Conservation (phyloP, 352 stramenopile genomes). For the Globisporangium cylindrosporum region DNA sequence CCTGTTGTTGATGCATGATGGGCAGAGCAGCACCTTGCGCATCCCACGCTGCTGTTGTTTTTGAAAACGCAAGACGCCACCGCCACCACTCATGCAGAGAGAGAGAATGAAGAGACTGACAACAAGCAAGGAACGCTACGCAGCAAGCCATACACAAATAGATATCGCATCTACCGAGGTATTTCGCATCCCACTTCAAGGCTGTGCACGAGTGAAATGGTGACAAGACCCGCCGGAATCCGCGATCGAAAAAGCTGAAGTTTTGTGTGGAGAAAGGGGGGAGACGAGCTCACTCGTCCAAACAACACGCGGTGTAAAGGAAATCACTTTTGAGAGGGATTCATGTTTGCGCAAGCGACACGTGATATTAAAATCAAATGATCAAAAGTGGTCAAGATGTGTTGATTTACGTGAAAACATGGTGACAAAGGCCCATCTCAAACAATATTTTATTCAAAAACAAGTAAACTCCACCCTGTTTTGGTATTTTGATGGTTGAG, state of each 20-base stretch:
- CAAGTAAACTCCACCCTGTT: neutral
- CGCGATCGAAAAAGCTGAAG: slow-evolving; percentile 13
- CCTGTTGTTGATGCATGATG: neutral
- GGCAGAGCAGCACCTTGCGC: slow-evolving; percentile 6
- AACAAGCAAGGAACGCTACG: neutral
- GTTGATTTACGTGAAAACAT: neutral
- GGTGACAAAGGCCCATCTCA: neutral
- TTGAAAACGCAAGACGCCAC: neutral
- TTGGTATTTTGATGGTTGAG: neutral
- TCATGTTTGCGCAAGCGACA: slow-evolving; percentile 9
- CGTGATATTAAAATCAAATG: neutral
- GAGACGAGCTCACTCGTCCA: slow-evolving; percentile 1
- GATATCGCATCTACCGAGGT: neutral
- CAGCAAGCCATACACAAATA: neutral
- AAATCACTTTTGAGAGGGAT: slow-evolving; percentile 5
- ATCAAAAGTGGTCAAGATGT: neutral
- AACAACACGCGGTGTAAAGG: neutral
- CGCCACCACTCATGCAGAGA: neutral
- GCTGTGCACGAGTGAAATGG: neutral
- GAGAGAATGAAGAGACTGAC: neutral
- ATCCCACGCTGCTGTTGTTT: slow-evolving; percentile 2
- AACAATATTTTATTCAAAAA: neutral
- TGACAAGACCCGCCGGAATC: neutral
- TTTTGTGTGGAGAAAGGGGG: slow-evolving; percentile 8
- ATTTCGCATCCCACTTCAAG: too few species aligned